Conservation (phyloP, 2,329 filamentous ascomycete genomes). For the Ophiostoma tasmaniense region DNA sequence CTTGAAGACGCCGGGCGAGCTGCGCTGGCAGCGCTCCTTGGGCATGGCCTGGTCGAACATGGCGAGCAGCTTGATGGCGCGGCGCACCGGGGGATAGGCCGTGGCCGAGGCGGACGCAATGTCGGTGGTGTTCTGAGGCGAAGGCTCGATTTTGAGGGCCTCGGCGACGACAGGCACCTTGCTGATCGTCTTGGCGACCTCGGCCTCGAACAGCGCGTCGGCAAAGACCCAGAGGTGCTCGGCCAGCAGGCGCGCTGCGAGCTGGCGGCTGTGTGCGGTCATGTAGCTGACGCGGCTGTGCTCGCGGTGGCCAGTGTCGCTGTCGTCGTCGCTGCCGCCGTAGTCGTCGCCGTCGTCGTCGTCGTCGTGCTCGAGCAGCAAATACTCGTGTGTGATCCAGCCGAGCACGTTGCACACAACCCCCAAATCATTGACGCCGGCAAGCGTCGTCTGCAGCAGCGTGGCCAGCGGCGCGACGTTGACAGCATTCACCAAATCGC, state of each 20-base stretch:
- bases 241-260: constrained; percentile 46
- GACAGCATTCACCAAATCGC: constrained; percentile 43
- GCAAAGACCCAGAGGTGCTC: constrained; percentile 51
- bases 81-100: constrained; percentile 49
- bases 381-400: constrained; percentile 51
- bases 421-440: constrained; percentile 39
- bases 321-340: constrained; percentile 33
- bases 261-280: constrained; percentile 45
- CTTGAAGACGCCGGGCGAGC: constrained; percentile 49
- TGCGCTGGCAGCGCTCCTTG: constrained; percentile 50
- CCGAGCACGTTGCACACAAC: constrained; percentile 48
- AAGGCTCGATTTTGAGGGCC: constrained; percentile 37
- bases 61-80: constrained; percentile 48
- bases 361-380: constrained; percentile 48
- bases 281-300: constrained; percentile 29
- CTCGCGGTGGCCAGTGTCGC: not conserved
- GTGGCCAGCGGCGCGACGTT: constrained; percentile 46
- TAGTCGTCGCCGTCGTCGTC: constrained; percentile 30
- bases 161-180: constrained; percentile 40
- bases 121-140: not conserved
- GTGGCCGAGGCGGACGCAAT: constrained; percentile 40
- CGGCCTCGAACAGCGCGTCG: constrained; percentile 46
- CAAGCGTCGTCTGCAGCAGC: constrained; percentile 41
- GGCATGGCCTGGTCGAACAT: constrained; percentile 59
- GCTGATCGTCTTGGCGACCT: constrained; percentile 47